Percentiles rank a stretch among this genome's conserved stretches.
phyloP scores from a whole-genome alignment of 257 asterid species.

The Fraxinus pennsylvanica region DNA sequence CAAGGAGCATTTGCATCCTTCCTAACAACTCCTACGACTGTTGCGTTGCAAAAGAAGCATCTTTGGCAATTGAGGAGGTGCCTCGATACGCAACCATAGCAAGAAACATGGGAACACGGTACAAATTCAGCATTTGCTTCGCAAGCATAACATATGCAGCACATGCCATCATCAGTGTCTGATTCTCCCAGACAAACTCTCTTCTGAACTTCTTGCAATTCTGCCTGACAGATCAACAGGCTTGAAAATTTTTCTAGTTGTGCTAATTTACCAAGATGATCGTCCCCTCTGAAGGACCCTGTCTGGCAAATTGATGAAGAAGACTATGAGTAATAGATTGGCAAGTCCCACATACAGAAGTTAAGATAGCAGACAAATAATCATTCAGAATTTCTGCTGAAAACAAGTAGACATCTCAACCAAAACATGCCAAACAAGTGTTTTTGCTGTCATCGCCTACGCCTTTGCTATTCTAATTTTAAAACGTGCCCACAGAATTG shows the following conservation, averaged over 20 bases:
- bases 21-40: conserved; percentile 52
- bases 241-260: conserved; percentile 70
- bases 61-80: conserved; percentile 85
- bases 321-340: conserved; percentile 17
- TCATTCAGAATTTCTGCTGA: background rate
- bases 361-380: background rate
- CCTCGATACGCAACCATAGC: conserved; percentile 86
- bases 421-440: background rate
- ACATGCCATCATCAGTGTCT: conserved; percentile 49
- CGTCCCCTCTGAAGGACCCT: conserved; percentile 60
- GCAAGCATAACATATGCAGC: conserved; percentile 87
- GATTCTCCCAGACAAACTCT: conserved; percentile 38
- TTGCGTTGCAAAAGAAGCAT: conserved; percentile 92
- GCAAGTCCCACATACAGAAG: background rate
- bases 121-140: conserved; percentile 55
- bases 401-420: background rate
- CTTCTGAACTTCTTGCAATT: conserved; percentile 46
- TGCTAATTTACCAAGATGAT: conserved; percentile 48
- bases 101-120: conserved; percentile 80
- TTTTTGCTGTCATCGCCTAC: background rate
- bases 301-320: conserved; percentile 44
- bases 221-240: conserved; percentile 55
- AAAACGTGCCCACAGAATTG: background rate
- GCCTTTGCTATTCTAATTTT: background rate
- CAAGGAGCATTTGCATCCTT: conserved; percentile 29